Base-by-base conservation (phyloP, 1,284 basidiomycete genomes). In the Abortiporus biennis region DNA sequence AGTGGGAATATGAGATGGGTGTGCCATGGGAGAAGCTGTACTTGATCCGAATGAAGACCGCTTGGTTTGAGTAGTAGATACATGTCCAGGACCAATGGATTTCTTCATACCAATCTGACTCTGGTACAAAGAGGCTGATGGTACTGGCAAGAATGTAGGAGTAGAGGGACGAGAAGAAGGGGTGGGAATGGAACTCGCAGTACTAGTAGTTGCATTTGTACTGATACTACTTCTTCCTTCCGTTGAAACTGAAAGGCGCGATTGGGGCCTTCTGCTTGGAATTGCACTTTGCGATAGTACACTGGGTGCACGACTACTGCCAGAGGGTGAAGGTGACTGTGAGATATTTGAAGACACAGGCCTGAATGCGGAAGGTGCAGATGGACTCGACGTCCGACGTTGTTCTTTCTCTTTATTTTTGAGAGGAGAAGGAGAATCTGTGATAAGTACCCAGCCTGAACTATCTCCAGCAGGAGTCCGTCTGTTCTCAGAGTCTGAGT, bases 361-460 rank as follows among this genome's bases (percentile, higher is more conserved):
- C 24, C 54, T 59, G 53, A 61, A 63, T 3, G 59, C 36, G 8
- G 57, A 57, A 19, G 61, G 55, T 9, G 58, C 54, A 43, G 52
- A 44, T 17, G 83, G 78, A 49, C 77, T 84, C 8, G 82, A 81
- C 9, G 72, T 59, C 50, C 81, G 71, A 45, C 81, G 68, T 42
- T 67, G 59, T 45, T 76, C 74, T 46, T 73, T 72, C 40, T 74
- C 72, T 47, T 68, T 65, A 38, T 71, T 66, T 57, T 78, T 81
- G 29, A 66, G 67, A 16, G 81, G 83, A n/a, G 79, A 79, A 13
- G 85, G 82, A 0, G 80, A 78, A 52, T 86, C 85, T 84, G 86
- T 85, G 40, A 88, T 84, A 22, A 87, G 71, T 27, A 88, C 85
- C 85, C 85, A 88, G 38, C 85, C 85, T 21, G 83, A 76, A 3